A percentile compares a stretch with the other conserved stretches of the same genome.
Conservation (phyloP, 805 yeast genomes). For the Myxozyma lipomycoides region DNA sequence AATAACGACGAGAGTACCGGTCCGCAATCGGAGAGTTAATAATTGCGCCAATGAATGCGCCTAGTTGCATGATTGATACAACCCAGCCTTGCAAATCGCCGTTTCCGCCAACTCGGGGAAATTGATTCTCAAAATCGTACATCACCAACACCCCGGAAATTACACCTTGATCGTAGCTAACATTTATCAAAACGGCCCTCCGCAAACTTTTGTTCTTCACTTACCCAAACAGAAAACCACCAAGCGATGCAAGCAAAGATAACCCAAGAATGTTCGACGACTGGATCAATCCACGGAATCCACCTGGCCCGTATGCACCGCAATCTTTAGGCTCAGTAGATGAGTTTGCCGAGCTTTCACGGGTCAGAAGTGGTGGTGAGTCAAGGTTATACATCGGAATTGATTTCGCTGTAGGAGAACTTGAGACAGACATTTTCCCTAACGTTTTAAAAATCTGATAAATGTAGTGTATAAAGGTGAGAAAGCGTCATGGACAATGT, state of each 20-base stretch:
- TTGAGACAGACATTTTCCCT: too few species aligned
- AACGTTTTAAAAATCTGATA: too few species aligned
- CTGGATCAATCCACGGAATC: slow-evolving; percentile 27
- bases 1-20: slow-evolving; percentile 20
- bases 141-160: slow-evolving; percentile 32
- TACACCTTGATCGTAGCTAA: slow-evolving; percentile 33
- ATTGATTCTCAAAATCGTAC: slow-evolving; percentile 23
- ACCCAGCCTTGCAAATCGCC: slow-evolving; percentile 29
- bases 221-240: slow-evolving; percentile 33
- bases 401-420: too few species aligned
- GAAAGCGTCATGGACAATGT: too few species aligned
- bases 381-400: too few species aligned
- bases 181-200: not conserved
- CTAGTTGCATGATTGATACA: slow-evolving; percentile 25
- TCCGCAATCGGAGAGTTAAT: slow-evolving; percentile 26
- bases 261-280: slow-evolving; percentile 28
- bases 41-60: slow-evolving; percentile 27
- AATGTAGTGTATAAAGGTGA: too few species aligned
- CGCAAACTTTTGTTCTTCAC: not conserved
- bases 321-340: slow-evolving; percentile 3
- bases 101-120: slow-evolving; percentile 21
- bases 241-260: slow-evolving; percentile 33
- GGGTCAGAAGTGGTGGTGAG: not conserved
- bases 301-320: slow-evolving; percentile 13
- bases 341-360: not conserved